Evolutionary conservation across 345 rosid genomes (phyloP).

Genomic region (Hirschfeldia incana): DNA sequence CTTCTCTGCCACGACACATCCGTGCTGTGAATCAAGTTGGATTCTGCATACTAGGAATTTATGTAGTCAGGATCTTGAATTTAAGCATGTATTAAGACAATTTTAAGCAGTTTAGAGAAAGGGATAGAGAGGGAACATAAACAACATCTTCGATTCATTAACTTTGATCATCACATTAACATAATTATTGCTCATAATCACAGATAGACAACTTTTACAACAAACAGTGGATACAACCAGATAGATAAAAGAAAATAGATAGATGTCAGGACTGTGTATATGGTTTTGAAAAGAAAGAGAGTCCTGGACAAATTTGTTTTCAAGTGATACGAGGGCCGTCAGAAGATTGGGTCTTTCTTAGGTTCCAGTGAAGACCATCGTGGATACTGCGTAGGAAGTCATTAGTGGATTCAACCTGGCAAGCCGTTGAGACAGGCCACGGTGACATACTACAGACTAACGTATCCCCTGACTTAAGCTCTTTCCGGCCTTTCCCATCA

Average conservation of each 20-base stretch:
- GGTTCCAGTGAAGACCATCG: conserved; percentile 96
- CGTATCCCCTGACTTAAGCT: conserved; percentile 78
- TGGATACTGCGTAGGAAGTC: conserved; percentile 93
- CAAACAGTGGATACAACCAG: not conserved
- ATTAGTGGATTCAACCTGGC: conserved; percentile 73
- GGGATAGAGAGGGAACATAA: not conserved
- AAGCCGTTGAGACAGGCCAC: conserved; percentile 97
- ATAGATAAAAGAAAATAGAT: not conserved
- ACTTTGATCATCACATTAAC: not conserved
- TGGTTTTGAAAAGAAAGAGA: not conserved
- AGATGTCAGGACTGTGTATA: conserved; percentile 3
- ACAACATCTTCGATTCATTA: not conserved
- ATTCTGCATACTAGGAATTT: conserved; percentile 5
- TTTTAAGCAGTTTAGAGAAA: not conserved
- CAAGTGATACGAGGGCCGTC: conserved; percentile 64
- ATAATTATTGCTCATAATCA: not conserved
- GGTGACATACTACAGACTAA: conserved; percentile 95
- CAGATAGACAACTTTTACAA: not conserved
- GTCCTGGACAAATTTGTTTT: not conserved
- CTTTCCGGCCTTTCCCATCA: conserved; percentile 91
- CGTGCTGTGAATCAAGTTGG: not conserved
- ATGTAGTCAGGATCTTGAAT: conserved; percentile 15
- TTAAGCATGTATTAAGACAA: not conserved
- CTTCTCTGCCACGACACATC: conserved; percentile 19
- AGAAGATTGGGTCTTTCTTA: conserved; percentile 71